Evolutionary conservation across 305 asterid species (phyloP), one percentile per base, ranked within the genome.

Genomic region (Caryopteris hybrid): DNA sequence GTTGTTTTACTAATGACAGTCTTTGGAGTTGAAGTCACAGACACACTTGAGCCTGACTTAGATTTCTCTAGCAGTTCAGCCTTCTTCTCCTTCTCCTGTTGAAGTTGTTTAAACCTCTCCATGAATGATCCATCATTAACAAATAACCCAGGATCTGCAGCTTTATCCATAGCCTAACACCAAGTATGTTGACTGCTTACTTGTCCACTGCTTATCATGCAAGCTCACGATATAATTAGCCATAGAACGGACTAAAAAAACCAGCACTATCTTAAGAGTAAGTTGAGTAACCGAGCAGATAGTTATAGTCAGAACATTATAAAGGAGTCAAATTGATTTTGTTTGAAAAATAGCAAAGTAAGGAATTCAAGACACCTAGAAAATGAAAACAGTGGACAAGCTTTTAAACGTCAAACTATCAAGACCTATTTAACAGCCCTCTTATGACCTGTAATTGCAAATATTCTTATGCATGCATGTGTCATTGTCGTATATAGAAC

Each of bases 101-200:
- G 95, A 78, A 88, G 89, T 81, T 86, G 88, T 80, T 86, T 91
- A 83, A 91, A 91, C 82, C 86, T 88, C 95, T 86, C 97, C 96
- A 88, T 76, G 81, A 88, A 91, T 55, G 97, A 91, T 47, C 97
- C 97, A 74, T 91, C 97, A 69, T 91, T 91, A 70, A 80, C 91
- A 82, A 88, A 86, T 63, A 91, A 76, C 77, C 90, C 77, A 59
- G 77, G 71, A 79, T 79, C 83, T 69, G 54, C 75, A 68, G 68
- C 70, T 76, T 85, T 88, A 82, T 86, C 92, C 97, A 91, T 91
- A 64, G 68, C 71, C 57, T 58, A 51, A 39, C 47, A 23, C 65
- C 39, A 55, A 48, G 63, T 66, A 61, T 34, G 53, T 22, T 33
- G 65, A 43, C 70, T 52, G 69, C 68, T 22, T 57, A 61, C 25